phyloP scores from a whole-genome alignment of 2,329 filamentous ascomycete species.

The Phoma sp. region DNA sequence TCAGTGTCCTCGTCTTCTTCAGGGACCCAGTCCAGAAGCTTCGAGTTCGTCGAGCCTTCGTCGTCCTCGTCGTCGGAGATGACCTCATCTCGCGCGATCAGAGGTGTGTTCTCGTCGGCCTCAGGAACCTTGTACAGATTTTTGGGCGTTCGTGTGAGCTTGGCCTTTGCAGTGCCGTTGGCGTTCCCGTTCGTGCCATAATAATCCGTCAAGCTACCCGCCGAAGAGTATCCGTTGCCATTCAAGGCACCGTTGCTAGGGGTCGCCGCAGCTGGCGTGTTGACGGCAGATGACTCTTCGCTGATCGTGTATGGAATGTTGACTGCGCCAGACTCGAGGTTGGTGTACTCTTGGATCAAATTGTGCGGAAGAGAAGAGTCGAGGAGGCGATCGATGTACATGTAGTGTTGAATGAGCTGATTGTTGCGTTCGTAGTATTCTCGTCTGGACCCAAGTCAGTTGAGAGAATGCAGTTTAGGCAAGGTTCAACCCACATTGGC shows the following conservation, averaged over 20 bases:
- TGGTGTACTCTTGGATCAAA: slow-evolving; percentile 86
- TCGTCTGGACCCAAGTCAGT: slow-evolving; percentile 58
- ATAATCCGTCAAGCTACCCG: slow-evolving; percentile 33
- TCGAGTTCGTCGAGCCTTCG: slow-evolving; percentile 47
- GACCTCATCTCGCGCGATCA: slow-evolving; percentile 54
- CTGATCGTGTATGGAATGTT: slow-evolving; percentile 75
- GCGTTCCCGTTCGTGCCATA: slow-evolving; percentile 35
- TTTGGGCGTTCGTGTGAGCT: slow-evolving; percentile 68
- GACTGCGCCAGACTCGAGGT: slow-evolving; percentile 63
- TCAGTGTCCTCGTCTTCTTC: slow-evolving; percentile 76
- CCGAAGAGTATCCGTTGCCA: slow-evolving; percentile 20
- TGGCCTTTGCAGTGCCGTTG: slow-evolving; percentile 32
- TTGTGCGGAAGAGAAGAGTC: slow-evolving; percentile 93
- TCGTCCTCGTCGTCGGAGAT: slow-evolving; percentile 54
- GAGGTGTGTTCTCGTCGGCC: slow-evolving; percentile 69
- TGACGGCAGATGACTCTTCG: slow-evolving; percentile 63
- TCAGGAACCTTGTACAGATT: slow-evolving; percentile 78
- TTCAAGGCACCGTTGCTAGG: slow-evolving; percentile 25
- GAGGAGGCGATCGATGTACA: slow-evolving; percentile 89
- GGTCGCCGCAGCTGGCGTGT: slow-evolving; percentile 24
- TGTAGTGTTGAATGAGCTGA: slow-evolving; percentile 85
- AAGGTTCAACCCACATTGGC: slow-evolving; percentile 60
- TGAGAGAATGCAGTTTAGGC: neutral
- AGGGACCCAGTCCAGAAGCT: slow-evolving; percentile 71
- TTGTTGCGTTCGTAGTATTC: slow-evolving; percentile 91